Evolutionary conservation across 768 basidiomycete species (phyloP).

Genomic region (Hygrophorus pudorinus): DNA sequence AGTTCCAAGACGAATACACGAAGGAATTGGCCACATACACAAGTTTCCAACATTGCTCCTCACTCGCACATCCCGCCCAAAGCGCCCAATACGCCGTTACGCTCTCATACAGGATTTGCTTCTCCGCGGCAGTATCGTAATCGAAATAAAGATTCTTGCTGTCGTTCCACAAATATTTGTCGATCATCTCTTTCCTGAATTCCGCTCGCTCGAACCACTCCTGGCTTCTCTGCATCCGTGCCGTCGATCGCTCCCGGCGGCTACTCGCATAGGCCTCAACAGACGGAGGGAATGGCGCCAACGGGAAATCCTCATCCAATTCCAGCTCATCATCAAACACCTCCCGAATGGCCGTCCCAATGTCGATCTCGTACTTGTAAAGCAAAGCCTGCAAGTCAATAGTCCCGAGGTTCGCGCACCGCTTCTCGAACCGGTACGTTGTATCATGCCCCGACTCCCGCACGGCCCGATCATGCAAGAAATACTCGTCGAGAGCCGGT

Average conservation of each 20-base stretch:
- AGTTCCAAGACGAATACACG: conserved; percentile 1
- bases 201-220: conserved; percentile 94
- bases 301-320: conserved; percentile 83
- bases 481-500: conserved; percentile 91
- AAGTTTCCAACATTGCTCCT: conserved; percentile 88
- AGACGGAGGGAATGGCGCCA: conserved; percentile 87
- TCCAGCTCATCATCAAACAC: conserved; percentile 91
- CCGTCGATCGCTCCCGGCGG: conserved; percentile 47
- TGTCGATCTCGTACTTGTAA: conserved; percentile 98
- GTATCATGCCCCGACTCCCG: conserved; percentile 96
- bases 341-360: conserved; percentile 94
- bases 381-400: conserved; percentile 92
- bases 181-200: conserved; percentile 74
- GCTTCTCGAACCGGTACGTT: conserved; percentile 95
- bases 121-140: conserved; percentile 86
- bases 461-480: conserved; percentile 92
- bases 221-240: conserved; percentile 58
- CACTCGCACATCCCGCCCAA: conserved; percentile 96
- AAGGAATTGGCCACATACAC: conserved; percentile 48
- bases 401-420: conserved; percentile 93
- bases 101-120: conserved; percentile 90
- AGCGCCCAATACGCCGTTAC: conserved; percentile 96
- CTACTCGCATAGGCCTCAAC: conserved; percentile 58
- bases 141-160: conserved; percentile 91
- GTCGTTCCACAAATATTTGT: conserved; percentile 96